Base-by-base conservation (phyloP, 768 basidiomycete genomes). In the Daedalea quercina region DNA sequence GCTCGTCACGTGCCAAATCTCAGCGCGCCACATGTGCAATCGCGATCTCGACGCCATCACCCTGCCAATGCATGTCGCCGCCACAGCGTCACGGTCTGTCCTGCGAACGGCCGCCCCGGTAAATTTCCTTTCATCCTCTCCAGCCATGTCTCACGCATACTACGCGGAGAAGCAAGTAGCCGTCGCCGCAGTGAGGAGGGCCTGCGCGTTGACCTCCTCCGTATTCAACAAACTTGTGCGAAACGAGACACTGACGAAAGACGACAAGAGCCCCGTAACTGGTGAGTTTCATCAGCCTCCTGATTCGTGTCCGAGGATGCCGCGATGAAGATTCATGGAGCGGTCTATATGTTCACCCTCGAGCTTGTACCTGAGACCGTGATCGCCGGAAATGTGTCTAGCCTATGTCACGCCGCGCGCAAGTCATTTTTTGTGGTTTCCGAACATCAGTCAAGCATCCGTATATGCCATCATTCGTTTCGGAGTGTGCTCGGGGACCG, bases 171-270 rank as follows among this genome's bases (percentile, higher is more conserved):
- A 86, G 59, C 77, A 82, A 61, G 77, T 97, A 54, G 94, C 92
- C 9, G 70, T 96, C 51, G 78, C 85, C 19, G 93, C 95, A 3
- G 94, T 97, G 33, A 79, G 90, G 17, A 72, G 94, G 34, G 94
- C 94, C 3, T 94, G 89, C 64, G 73, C 76, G 23, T 74, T 96
- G 55, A 94, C 94, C 1, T 80, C 85, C 2, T 79, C 85, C 1
- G 89, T 97, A 19, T 96, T 97, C 72, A 83, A 85, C 61, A 84
- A 81, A 48, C 79, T 96, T 50, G 84, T 91, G 57, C 85, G 82
- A 56, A 82, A 82, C 60, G 95, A 95, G 68, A 93, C 89, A 0
- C 73, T 94, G 35, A 84, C 84, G 45, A 97, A 99, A 67, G 83
- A 78, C 24, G 95, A 99, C 73, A 94, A 94, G 68, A 76, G 74